Evolutionary conservation across 129 eudicot genomes (phyloP).

Genomic region (Oenanthe sinensis): DNA sequence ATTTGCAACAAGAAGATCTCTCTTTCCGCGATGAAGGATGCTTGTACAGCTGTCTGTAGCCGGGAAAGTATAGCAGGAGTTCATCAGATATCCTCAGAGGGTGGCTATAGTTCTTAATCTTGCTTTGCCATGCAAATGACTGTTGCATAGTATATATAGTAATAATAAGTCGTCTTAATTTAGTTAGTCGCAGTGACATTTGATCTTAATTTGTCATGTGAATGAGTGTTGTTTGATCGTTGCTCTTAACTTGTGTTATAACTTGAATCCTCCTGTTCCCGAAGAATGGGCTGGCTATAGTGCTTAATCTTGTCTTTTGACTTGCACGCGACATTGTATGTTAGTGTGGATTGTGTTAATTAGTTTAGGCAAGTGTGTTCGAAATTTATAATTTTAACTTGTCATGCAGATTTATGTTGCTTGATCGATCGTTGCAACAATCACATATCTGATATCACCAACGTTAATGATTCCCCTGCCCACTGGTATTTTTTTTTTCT

Average conservation of each 20-base stretch:
- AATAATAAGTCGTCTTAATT: not conserved
- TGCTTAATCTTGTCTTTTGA: no score
- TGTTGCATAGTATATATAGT: not conserved
- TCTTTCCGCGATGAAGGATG: conserved; percentile 38
- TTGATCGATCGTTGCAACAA: no score
- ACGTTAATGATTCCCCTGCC: no score
- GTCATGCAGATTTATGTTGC: no score
- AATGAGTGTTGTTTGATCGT: not conserved
- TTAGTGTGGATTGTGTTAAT: no score
- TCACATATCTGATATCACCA: no score
- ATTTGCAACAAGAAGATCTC: conserved; percentile 55
- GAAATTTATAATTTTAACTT: no score
- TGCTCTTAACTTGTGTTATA: not conserved
- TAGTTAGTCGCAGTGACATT: not conserved
- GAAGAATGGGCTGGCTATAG: no score
- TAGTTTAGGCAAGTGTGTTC: no score
- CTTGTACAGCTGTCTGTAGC: conserved; percentile 43
- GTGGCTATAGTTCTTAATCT: not conserved
- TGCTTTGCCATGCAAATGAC: not conserved
- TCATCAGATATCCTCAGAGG: not conserved
- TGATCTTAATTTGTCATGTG: not conserved
- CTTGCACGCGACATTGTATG: no score
- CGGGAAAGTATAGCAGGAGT: not conserved
- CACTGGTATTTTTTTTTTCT: no score
- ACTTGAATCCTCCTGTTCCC: not conserved